These are phyloP conservation scores for Domatiomyces catenatus DNA, from an alignment of 2,329 filamentous ascomycete genomes.

Conservation along the genomic window DNA sequence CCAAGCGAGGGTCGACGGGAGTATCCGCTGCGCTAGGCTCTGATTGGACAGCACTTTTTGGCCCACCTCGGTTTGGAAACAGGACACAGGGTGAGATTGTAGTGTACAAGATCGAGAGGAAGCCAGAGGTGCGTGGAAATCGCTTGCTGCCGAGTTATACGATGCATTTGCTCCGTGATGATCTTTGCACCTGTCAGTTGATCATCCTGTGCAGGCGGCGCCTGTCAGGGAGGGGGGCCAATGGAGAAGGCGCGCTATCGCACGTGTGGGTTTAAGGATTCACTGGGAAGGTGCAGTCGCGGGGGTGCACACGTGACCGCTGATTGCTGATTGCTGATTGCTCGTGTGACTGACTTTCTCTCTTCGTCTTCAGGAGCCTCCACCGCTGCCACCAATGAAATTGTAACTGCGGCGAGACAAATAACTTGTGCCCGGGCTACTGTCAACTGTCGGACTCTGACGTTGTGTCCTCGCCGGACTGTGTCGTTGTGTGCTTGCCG, in stretches of 20 bases:
- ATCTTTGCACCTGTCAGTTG: background rate
- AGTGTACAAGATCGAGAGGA: background rate
- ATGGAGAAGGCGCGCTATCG: background rate
- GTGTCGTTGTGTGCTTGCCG: conserved; percentile 1
- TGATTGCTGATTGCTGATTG: no score
- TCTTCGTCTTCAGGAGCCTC: background rate
- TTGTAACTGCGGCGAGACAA: conserved; percentile 15
- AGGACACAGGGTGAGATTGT: background rate
- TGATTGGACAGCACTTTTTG: background rate
- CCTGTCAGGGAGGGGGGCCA: background rate
- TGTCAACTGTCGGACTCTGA: conserved; percentile 9
- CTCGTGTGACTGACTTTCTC: background rate
- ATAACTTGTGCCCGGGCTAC: conserved; percentile 4
- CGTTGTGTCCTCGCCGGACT: conserved; percentile 3
- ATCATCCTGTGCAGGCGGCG: background rate
- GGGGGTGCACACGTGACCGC: background rate
- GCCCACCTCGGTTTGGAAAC: background rate
- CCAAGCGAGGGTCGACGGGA: background rate
- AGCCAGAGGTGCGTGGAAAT: background rate
- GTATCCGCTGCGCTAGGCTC: background rate
- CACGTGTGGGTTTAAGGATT: background rate
- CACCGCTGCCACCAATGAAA: conserved; percentile 9
- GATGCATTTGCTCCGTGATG: background rate
- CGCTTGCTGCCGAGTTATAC: background rate
- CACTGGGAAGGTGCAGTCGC: background rate